phyloP scores from a whole-genome alignment of 2,329 filamentous ascomycete genomes.

The Colletotrichum euphorbiae region DNA sequence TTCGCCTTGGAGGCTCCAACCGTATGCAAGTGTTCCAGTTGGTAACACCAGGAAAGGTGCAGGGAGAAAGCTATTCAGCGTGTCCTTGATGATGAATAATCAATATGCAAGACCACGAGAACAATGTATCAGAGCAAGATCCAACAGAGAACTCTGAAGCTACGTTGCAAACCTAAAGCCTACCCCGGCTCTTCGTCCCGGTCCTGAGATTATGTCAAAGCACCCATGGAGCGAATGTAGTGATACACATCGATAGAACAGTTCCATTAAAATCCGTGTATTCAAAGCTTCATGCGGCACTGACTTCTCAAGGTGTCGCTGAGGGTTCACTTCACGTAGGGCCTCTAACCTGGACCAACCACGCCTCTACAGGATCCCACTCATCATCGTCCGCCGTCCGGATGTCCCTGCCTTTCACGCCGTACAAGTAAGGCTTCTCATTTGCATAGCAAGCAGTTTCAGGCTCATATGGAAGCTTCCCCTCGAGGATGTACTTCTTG shows the following conservation, averaged over 20 bases:
- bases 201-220: too few relatives aligned
- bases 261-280: too few relatives aligned
- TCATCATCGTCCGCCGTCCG: not conserved
- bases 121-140: too few relatives aligned
- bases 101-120: too few relatives aligned
- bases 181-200: too few relatives aligned
- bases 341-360: constrained; percentile 20
- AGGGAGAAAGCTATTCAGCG: not conserved
- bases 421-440: constrained; percentile 60
- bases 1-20: not conserved
- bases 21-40: not conserved
- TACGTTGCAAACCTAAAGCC: too few relatives aligned
- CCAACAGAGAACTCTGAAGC: too few relatives aligned
- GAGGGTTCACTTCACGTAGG: not conserved
- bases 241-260: too few relatives aligned
- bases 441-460: constrained; percentile 61
- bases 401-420: constrained; percentile 41
- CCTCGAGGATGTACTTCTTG: constrained; percentile 55
- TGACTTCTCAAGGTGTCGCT: too few relatives aligned
- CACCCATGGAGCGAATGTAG: too few relatives aligned
- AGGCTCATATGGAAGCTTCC: constrained; percentile 52
- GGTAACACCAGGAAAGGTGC: not conserved
- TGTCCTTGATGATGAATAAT: not conserved
- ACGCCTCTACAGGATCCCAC: constrained; percentile 21
- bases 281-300: too few relatives aligned